These are phyloP conservation scores for Leptomonas pyrrhocoris DNA, from an alignment of 208 protist species.

Conservation along the genomic window DNA sequence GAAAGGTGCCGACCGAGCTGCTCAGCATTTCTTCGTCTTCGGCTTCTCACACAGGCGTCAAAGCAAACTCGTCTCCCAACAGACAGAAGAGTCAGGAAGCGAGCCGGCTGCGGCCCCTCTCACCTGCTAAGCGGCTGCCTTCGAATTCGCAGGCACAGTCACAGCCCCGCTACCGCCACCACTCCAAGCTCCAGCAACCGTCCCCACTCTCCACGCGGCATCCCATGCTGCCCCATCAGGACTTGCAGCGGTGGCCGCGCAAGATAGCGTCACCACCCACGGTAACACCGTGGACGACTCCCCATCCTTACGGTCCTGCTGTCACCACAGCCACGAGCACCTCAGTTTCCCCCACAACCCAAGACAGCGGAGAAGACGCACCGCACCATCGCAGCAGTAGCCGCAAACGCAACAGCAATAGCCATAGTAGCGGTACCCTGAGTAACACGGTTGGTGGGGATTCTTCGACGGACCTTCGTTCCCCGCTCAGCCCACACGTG, in stretches of 20 bases:
- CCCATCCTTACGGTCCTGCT: conserved; percentile 2
- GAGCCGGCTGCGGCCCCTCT: not conserved
- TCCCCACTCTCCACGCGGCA: not conserved
- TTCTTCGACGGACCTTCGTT: not conserved
- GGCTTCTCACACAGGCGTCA: too few relatives aligned
- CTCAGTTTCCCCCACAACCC: not conserved
- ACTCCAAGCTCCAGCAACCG: not conserved
- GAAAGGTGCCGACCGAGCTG: too few relatives aligned
- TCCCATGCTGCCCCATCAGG: not conserved
- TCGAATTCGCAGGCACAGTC: not conserved
- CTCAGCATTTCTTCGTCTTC: too few relatives aligned
- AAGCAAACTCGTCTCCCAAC: too few relatives aligned
- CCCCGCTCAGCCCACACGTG: not conserved
- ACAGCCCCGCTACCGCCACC: not conserved
- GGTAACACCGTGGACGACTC: conserved; percentile 6
- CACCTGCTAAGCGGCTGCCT: not conserved
- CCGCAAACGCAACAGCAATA: not conserved
- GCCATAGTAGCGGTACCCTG: too few relatives aligned
- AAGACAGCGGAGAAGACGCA: not conserved
- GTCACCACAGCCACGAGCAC: not conserved
- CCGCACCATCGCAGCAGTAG: too few relatives aligned
- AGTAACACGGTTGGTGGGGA: not conserved
- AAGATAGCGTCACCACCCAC: conserved; percentile 12
- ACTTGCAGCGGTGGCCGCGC: conserved; percentile 5
- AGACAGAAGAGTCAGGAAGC: too few relatives aligned